A percentile compares a stretch with the other conserved stretches of the same genome.
Conservation (phyloP, 768 basidiomycete genomes). For the Phlebiopsis flavidoalba region DNA sequence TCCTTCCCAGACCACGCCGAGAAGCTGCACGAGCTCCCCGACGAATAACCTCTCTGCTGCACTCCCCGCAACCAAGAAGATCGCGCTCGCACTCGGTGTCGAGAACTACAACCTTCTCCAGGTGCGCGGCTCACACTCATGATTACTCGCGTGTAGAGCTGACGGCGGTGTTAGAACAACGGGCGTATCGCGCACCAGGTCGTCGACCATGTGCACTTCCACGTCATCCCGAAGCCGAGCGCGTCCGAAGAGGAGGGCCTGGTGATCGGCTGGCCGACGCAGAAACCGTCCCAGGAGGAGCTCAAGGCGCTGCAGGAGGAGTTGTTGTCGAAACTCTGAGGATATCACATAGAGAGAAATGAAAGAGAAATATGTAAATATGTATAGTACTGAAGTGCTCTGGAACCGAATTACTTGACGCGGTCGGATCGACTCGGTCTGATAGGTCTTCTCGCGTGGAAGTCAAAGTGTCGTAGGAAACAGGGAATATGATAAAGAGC, state of each 20-base stretch:
- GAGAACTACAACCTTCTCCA: constrained; percentile 87
- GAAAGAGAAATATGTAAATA: not conserved
- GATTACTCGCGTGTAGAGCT: not conserved
- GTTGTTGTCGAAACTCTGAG: constrained; percentile 48
- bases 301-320: constrained; percentile 54
- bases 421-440: no score
- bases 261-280: constrained; percentile 74
- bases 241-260: constrained; percentile 64
- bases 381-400: not conserved
- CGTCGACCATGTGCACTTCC: constrained; percentile 89
- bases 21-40: constrained; percentile 85
- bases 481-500: no score
- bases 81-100: constrained; percentile 67
- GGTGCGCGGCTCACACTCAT: constrained; percentile 24
- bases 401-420: not conserved
- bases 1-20: constrained; percentile 64
- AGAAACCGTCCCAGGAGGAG: constrained; percentile 57
- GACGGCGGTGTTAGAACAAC: constrained; percentile 51
- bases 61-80: constrained; percentile 82
- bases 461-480: no score
- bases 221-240: constrained; percentile 88
- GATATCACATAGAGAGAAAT: not conserved
- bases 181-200: constrained; percentile 50
- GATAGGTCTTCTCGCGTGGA: no score
- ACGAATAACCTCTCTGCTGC: constrained; percentile 76